Conservation (phyloP, 1,139 yeast genomes). For the Debaryomycetaceae sp. region DNA sequence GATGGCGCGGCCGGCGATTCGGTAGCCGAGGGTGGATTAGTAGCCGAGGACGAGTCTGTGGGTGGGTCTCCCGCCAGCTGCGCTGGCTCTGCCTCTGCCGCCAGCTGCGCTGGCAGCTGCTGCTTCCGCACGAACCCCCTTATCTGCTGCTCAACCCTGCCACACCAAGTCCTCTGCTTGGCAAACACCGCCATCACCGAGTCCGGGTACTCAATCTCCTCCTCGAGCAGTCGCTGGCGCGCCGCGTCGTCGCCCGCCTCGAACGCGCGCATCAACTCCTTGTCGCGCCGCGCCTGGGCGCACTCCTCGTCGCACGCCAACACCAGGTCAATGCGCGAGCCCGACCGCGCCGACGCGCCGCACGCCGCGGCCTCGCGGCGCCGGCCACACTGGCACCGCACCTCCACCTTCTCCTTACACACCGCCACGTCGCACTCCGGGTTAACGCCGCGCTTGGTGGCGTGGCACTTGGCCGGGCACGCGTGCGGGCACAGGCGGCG, state of each 20-base stretch:
- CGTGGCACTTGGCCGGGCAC: slow-evolving; percentile 65
- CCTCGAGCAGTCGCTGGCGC: slow-evolving; percentile 9
- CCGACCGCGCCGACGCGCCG: slow-evolving; percentile 38
- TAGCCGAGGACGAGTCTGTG: too few species aligned
- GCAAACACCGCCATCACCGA: slow-evolving; percentile 38
- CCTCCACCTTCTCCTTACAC: slow-evolving; percentile 47
- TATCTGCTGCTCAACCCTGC: slow-evolving; percentile 52
- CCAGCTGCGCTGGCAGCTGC: too few species aligned
- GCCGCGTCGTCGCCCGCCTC: slow-evolving; percentile 20
- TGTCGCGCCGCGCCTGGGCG: slow-evolving; percentile 54
- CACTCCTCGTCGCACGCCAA: slow-evolving; percentile 73
- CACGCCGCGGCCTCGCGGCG: slow-evolving; percentile 44
- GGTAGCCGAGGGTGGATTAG: too few species aligned
- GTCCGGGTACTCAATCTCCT: slow-evolving; percentile 37
- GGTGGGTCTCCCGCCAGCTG: too few species aligned
- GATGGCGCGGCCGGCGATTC: too few species aligned
- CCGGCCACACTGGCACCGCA: slow-evolving; percentile 66
- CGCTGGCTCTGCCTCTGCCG: too few species aligned
- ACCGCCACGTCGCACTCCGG: slow-evolving; percentile 30
- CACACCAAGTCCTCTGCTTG: slow-evolving; percentile 62
- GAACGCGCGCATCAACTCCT: slow-evolving; percentile 61
- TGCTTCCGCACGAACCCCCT: slow-evolving; percentile 45
- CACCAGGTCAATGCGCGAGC: slow-evolving; percentile 26
- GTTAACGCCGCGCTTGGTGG: slow-evolving; percentile 35
- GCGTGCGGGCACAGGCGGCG: slow-evolving; percentile 58